These are phyloP conservation scores for Calonectria honghensis DNA, from an alignment of 2,329 filamentous ascomycete species.

Conservation along the genomic window DNA sequence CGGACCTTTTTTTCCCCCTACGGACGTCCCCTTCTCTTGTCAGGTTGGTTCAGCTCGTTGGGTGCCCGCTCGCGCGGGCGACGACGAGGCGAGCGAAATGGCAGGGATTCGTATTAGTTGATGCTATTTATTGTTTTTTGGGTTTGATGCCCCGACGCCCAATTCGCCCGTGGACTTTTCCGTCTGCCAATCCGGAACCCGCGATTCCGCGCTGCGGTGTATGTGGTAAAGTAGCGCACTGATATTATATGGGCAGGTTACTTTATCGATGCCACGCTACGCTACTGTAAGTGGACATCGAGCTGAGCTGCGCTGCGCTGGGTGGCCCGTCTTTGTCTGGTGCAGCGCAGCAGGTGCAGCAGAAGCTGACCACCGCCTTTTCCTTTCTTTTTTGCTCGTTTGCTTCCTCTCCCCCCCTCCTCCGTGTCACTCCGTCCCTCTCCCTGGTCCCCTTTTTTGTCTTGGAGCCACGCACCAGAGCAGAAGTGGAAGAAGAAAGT, in stretches of 20 bases:
- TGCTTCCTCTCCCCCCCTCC: constrained; percentile 22
- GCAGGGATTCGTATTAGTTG: constrained; percentile 33
- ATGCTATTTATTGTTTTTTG: constrained; percentile 19
- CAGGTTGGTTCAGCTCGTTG: background rate
- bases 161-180: constrained; percentile 6
- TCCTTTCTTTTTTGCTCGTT: background rate
- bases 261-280: constrained; percentile 20
- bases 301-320: constrained; percentile 13
- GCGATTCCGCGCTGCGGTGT: constrained; percentile 31
- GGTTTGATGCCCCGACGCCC: constrained; percentile 12
- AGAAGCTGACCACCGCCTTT: constrained; percentile 19
- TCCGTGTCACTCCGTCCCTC: constrained; percentile 31
- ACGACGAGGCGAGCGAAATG: background rate
- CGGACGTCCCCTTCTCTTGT: background rate
- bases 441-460: constrained; percentile 39
- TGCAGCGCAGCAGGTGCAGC: constrained; percentile 10
- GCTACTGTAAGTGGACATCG: constrained; percentile 20
- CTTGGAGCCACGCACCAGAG: constrained; percentile 26
- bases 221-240: constrained; percentile 36
- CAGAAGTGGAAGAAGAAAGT: constrained; percentile 22
- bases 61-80: background rate
- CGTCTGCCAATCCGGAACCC: constrained; percentile 26
- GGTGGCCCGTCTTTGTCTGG: background rate
- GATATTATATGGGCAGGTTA: constrained; percentile 14
- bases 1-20: background rate